A percentile compares a stretch with the other conserved stretches of the same genome.
phyloP scores from a whole-genome alignment of 805 yeast species.

The Nakazawaea holstii region DNA sequence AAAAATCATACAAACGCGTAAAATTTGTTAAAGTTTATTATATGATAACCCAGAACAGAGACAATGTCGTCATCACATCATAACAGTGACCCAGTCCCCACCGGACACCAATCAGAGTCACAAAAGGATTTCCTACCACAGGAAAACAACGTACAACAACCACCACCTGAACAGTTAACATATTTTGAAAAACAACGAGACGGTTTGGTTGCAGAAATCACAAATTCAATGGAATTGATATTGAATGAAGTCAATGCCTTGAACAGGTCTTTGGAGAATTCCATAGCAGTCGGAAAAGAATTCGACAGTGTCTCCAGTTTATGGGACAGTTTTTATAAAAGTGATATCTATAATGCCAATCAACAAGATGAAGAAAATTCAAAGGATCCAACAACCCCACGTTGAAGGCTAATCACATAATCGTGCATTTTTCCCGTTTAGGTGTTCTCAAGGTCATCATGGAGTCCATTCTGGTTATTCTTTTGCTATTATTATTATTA shows the following conservation, averaged over 20 bases:
- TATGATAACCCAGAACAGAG: no score
- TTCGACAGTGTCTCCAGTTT: conserved; percentile 66
- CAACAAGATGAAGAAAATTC: neutral
- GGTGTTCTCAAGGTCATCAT: neutral
- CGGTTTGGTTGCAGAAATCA: conserved; percentile 49
- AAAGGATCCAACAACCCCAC: neutral
- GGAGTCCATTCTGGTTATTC: neutral
- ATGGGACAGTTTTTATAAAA: conserved; percentile 63
- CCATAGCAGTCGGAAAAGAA: conserved; percentile 70
- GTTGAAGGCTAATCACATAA: neutral
- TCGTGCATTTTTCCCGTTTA: neutral
- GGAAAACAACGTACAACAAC: neutral
- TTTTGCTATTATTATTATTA: neutral
- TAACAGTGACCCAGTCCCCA: neutral
- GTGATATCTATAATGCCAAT: conserved; percentile 16
- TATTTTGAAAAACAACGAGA: conserved; percentile 60
- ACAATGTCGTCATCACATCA: neutral
- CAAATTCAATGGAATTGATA: conserved; percentile 57
- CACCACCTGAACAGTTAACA: neutral
- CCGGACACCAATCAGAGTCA: neutral
- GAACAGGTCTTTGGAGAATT: conserved; percentile 61
- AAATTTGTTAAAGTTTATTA: no score
- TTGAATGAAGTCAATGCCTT: conserved; percentile 57
- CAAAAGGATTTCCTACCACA: neutral
- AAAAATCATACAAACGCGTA: no score